Evolutionary conservation across 768 basidiomycete species (phyloP), one percentile per base, ranked within the genome.

Genomic region (Rhizopogon vesiculosus): DNA sequence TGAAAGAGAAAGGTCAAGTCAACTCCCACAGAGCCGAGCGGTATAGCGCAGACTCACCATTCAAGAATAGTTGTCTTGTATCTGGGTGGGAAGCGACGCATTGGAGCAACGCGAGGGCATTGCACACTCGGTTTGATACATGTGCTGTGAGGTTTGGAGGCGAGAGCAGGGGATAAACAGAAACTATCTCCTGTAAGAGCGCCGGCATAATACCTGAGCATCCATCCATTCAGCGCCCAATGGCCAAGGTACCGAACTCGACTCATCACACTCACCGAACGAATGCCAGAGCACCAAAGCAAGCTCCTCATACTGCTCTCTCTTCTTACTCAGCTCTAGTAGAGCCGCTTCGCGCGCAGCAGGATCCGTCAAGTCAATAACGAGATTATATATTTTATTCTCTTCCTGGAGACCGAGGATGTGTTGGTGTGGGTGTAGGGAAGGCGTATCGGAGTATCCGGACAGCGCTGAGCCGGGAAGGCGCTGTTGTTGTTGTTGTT

Each of bases 51-150:
- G 7, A 67, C 80, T 52, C 55, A 94, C 94, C 94, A 66, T 92
- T 93, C 38, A 99, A 78, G 72, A 99, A 99, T 29, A 98, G 82
- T 61, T 93, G 89, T 55, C 97, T 82, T 5, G 97, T 99, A 62
- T 99, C 97, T 2, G 92, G 82, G 69, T 99, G 97, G 59, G 93
- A 96, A 25, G 97, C 97, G 45, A 99, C 97, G 70, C 97, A 99
- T 75, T 99, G 97, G 49, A 99, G 77, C 43, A 99, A 83, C 7
- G 97, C 97, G 45, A 99, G 84, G 25, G 97, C 96, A 73, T 99
- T 99, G 78, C 97, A 99, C 48, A 99, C 97, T 49, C 97, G 87
- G 72, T 99, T 99, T 10, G 94, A 97, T 46, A 94, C 93, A 73
- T 96, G 95, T 1, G 97, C 97, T 13, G 94, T 97, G 56, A 99